Evolutionary conservation across 2,329 filamentous ascomycete genomes (phyloP), one percentile per base, ranked within the genome.

Genomic region (Sporothrix phasma): DNA sequence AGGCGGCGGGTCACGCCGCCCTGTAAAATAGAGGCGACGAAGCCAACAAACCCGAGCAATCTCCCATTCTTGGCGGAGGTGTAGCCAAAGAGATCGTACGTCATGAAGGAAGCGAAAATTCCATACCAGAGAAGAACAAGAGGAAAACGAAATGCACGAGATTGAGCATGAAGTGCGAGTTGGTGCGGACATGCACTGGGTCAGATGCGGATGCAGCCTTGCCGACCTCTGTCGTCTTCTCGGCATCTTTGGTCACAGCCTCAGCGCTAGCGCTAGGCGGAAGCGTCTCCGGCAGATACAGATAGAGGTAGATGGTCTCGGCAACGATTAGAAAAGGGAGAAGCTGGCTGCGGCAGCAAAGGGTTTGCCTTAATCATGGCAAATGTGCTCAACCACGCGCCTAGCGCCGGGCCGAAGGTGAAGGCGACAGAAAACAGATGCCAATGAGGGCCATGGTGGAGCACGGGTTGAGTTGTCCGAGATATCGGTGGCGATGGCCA

Each of bases 81-180:
- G 73, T 94, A 95, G 8, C 84, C 83, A 74, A 97, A 97, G 51
- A 99, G 84, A 62, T 96, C 93, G 71, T 94, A 96, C 0, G 93
- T 97, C 85, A 99, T 92, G 74, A 99, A 0, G 94, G 92, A 3
- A 99, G 83, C 0, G 92, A 96, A 75, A 96, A 97, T 74, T 99
- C 94, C 88, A 99, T 93, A 66, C 94, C 94, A 2, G 91, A 96
- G 77, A 99, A 99, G 76, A 96, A 96, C 13, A 99, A 85, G 66
- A 99, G 86, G 75, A 99, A 99, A 54, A 88, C 78, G 72, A 97
- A 88, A 75, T 99, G 94, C 0, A 90, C 87, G 1, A 88, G 77
- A 73, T 97, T 97, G 54, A 99, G 85, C 13, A 96, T 74, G 34
- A 84, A 77, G 69, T 94, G 91, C 3, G 88, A 91, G 76, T 97